Evolutionary conservation across 1,284 basidiomycete species (phyloP), one percentile per base, ranked within the genome.

Genomic region (Trichosporon sp.): DNA sequence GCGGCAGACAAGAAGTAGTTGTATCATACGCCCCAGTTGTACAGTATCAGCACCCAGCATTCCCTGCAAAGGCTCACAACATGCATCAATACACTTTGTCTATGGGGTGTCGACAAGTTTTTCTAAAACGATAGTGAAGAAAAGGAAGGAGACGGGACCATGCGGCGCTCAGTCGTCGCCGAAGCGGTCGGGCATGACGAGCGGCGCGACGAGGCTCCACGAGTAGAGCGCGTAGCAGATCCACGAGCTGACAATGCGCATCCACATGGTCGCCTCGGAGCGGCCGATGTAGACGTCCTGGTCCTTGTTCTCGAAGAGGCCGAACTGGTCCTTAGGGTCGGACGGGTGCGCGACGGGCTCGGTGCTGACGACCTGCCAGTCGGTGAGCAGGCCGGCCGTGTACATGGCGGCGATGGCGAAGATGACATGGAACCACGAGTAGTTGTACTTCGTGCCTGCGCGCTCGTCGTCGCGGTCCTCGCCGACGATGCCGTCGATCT

Each of bases 261-360:
- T 98, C 96, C 97, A 99, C 96, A 99, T 99, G 2, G 96, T 94
- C 4, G 92, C 91, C 78, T 95, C 92, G 11, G 93, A 96, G 62
- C 94, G 89, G 25, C 96, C 96, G 69, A 99, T 98, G 83, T 93
- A 95, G 38, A 98, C 93, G 75, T 96, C 91, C n/a, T 35, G 53
- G 34, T 29, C 53, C 31, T 65, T 25, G 47, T 82, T 79, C 66
- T 68, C 69, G 67, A 66, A 44, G 35, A 67, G 23, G 25, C n/a
- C 32, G n/a, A 62, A 31, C 44, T 66, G 70, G 27, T 68, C 65
- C 31, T 47, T 42, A 3, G 74, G 73, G 23, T 78, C 74, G 23
- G 74, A 73, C 6, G 76, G 76, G 56, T 77, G 74, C 23, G 77
- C 73, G 12, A 81, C 74, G 12, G 78, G 77, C 13, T 75, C 77